Conservation (phyloP, 176 grass and related monocot genomes). For the Pontederia crassipes region DNA sequence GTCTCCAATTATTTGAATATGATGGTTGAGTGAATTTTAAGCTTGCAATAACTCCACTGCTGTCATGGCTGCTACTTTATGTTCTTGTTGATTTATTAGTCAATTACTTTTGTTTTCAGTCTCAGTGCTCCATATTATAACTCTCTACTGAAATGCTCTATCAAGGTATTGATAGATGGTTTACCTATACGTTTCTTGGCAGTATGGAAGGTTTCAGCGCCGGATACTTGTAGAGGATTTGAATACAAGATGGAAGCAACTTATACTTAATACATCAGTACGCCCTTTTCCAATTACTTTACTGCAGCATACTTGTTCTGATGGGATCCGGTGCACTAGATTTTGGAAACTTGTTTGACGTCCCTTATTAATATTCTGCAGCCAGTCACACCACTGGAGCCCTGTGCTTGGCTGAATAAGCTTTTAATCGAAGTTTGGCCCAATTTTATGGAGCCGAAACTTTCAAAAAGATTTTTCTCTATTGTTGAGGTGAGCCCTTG, state of each 20-base stretch:
- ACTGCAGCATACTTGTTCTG: not conserved
- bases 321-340: not conserved
- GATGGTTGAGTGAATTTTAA: too few relatives aligned
- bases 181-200: not conserved
- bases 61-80: too few relatives aligned
- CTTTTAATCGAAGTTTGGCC: slow-evolving; percentile 86
- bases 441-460: slow-evolving; percentile 94
- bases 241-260: slow-evolving; percentile 93
- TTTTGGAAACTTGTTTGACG: slow-evolving; percentile 2
- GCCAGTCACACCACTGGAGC: slow-evolving; percentile 79
- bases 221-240: slow-evolving; percentile 58
- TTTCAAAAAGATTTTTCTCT: slow-evolving; percentile 53
- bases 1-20: too few relatives aligned
- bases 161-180: too few relatives aligned
- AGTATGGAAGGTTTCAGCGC: slow-evolving; percentile 86
- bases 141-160: too few relatives aligned
- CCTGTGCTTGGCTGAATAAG: slow-evolving; percentile 85
- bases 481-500: slow-evolving; percentile 76
- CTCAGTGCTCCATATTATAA: too few relatives aligned
- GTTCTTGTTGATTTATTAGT: too few relatives aligned
- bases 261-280: slow-evolving; percentile 81
- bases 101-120: too few relatives aligned
- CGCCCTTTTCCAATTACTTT: slow-evolving; percentile 16
- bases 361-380: slow-evolving; percentile 23
- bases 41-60: too few relatives aligned